phyloP scores from a whole-genome alignment of 345 rosid species.

The Hibiscus syriacus region DNA sequence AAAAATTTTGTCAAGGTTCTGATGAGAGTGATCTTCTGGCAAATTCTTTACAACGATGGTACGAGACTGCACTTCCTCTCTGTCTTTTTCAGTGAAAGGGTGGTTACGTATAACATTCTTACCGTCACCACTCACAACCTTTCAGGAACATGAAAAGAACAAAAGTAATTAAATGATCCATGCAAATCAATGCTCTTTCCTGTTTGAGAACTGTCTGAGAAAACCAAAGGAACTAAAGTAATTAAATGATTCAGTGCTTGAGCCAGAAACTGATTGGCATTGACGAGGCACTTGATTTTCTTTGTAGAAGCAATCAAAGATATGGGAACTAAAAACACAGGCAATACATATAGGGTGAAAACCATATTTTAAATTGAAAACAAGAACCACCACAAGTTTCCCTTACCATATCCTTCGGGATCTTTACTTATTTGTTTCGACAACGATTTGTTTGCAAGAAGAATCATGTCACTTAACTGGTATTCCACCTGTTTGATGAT shows the following conservation, averaged over 20 bases:
- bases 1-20: conserved; percentile 79
- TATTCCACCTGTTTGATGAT: conserved; percentile 92
- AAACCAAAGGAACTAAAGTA: conserved; percentile 4
- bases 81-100: conserved; percentile 73
- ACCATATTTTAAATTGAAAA: neutral
- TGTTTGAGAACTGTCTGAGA: too few species aligned
- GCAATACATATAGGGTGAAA: too few species aligned
- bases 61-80: conserved; percentile 74
- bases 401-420: conserved; percentile 88
- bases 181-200: neutral
- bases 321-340: conserved; percentile 46
- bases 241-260: conserved; percentile 83
- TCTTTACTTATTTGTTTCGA: conserved; percentile 76
- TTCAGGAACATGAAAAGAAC: neutral
- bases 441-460: conserved; percentile 77
- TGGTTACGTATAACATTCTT: conserved; percentile 67
- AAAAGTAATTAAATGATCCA: neutral
- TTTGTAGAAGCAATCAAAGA: conserved; percentile 69
- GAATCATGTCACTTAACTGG: conserved; percentile 82
- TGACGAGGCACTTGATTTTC: conserved; percentile 73
- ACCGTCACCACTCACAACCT: conserved; percentile 70
- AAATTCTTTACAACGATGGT: conserved; percentile 84
- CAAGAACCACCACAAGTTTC: neutral
- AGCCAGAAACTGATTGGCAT: conserved; percentile 48
- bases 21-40: conserved; percentile 97